Base-by-base conservation (phyloP, 140 eudicot genomes). In the Cichorium intybus region DNA sequence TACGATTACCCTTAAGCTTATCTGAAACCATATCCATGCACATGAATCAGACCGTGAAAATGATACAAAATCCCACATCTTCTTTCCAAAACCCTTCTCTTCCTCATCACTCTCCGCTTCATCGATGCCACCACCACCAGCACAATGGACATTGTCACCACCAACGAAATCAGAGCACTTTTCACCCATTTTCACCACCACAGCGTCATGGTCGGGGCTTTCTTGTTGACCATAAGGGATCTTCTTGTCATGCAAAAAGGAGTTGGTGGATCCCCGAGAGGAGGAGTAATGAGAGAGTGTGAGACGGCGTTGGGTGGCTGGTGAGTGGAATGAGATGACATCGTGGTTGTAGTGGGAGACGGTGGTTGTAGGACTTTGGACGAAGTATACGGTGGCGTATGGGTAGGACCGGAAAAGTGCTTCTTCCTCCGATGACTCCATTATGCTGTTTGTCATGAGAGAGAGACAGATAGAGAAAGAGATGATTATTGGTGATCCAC, bases 311-410 rank as follows among this genome's bases (percentile, higher is more conserved):
- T 70, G 77, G 55, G 71, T 62, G 27, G 80, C 37, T 8, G 75
- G 61, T 1, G 78, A 64, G 59, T 59, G 78, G 51, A 27, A 41
- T 21, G 82, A 43, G 50, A 47, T 20, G 54, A 17, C 34, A 37
- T 41, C 51, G 23, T 53, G 64, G 56, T 50, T 52, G 34, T 26
- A 60, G 22, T 79, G 74, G 49, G 87, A 77, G 37, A 75, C 17
- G 7, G 90, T 65, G 37, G 95, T 75, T 22, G 91, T 73, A 1
- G 95, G 95, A 62, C 95, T 89, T 61, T 85, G 91, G 22, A 89
- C 91, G 63, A 77, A 85, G 86, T 85, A 88, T 55, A 80, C 64
- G 2, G 82, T 27, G 0, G 89, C 56, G 63, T 74, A 84, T 9
- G 83, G 82, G 72, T 80, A 78, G 11, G 84, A 67, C 4, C 74